These are phyloP conservation scores for Blastomyces silverae DNA, from an alignment of 2,329 filamentous ascomycete genomes.

Conservation along the genomic window DNA sequence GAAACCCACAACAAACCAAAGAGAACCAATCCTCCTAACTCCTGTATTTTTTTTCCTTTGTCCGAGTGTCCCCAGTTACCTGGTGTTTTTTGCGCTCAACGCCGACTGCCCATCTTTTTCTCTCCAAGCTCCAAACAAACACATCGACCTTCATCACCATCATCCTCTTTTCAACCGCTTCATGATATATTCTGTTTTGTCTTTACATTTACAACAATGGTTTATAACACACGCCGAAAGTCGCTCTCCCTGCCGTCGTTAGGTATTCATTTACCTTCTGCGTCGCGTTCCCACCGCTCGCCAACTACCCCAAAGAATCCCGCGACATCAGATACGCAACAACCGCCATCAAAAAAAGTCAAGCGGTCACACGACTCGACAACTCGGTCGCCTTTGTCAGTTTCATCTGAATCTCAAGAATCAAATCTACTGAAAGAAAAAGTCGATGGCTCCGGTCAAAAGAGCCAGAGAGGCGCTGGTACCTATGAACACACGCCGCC, in stretches of 20 bases:
- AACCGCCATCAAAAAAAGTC: slow-evolving; percentile 57
- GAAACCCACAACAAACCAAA: slow-evolving; percentile 19
- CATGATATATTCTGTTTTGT: slow-evolving; percentile 19
- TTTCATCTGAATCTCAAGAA: slow-evolving; percentile 27
- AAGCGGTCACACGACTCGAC: slow-evolving; percentile 66
- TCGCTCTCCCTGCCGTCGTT: slow-evolving; percentile 87
- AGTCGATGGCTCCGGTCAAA: slow-evolving; percentile 24
- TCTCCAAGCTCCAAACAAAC: background rate
- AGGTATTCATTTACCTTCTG: slow-evolving; percentile 72
- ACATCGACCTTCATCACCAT: background rate
- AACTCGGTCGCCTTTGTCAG: slow-evolving; percentile 39
- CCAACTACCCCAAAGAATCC: slow-evolving; percentile 57
- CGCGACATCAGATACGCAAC: slow-evolving; percentile 50
- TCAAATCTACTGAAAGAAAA: slow-evolving; percentile 30
- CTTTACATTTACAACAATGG: slow-evolving; percentile 52
- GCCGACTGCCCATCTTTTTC: background rate
- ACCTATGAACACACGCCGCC: slow-evolving; percentile 69
- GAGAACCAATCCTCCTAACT: slow-evolving; percentile 12
- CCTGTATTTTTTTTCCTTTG: slow-evolving; percentile 15
- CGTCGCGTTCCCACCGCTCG: slow-evolving; percentile 51
- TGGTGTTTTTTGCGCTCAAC: slow-evolving; percentile 11
- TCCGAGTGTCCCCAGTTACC: slow-evolving; percentile 8
- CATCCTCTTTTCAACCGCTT: slow-evolving; percentile 15
- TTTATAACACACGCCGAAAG: slow-evolving; percentile 95
- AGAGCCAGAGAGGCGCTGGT: slow-evolving; percentile 44